Base-by-base conservation (phyloP, 129 eudicot species). In the Sambucus nigra region DNA sequence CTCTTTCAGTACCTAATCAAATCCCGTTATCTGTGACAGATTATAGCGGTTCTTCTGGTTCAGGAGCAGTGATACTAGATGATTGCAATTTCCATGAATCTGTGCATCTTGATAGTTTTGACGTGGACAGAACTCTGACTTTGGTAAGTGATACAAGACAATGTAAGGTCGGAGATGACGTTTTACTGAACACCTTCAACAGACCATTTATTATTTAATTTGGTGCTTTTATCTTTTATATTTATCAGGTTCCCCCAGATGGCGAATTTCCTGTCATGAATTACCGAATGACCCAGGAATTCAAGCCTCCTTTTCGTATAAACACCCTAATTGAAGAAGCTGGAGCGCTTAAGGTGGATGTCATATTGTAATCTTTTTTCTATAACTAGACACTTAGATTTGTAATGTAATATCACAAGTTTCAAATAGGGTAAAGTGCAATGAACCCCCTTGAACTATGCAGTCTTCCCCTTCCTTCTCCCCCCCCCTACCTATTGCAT, bases 211-310 rank as follows among this genome's bases (percentile, higher is more conserved):
- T 31, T 55, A n/a, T 21, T 47, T 28, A 51, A 47, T 33, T 17
- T 35, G 45, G 25, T 67, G 49, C 26, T 46, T 7, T 11, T 60
- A 50, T 47, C n/a, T 73, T 60, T 33, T 61, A 7, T 5, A 49
- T 22, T 49, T 26, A 33, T 57, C 47, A 88, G 95, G 94, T 89
- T 33, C 98, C 98, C 5, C 77, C 98, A 26, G 95, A 85, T 76
- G 95, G 98, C 61, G 98, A 89, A 65, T 89, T 89, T 48, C 93
- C 98, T 48, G 98, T 89, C 48, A 89, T 89, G 98, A 89, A 89
- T 72, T 89, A 89, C 35, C 98, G 95, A 28, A 84, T 89, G 76
- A 89, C 98, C 15, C 97, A 89, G 53, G 98, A 89, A 69, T 89
- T 84, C 57, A 89, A 85, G 79, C 95, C 98, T 41, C 98, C 95